Evolutionary conservation across 192 early-diverging fungal species (phyloP).

Genomic region (Coemansia sp.): DNA sequence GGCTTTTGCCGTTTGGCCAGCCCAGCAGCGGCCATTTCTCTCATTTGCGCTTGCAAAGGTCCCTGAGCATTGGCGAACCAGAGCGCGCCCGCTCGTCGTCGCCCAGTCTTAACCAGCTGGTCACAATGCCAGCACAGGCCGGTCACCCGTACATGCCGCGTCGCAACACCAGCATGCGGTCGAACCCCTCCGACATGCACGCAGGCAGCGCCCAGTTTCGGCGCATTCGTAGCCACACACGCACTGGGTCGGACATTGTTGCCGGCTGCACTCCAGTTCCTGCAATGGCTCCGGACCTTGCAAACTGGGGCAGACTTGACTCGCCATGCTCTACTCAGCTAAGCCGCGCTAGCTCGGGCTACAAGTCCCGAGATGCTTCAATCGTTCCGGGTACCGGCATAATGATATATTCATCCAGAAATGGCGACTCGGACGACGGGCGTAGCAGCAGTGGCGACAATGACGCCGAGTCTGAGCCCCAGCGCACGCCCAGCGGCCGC

Average conservation of each 20-base stretch:
- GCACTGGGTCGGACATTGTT: conserved; percentile 7
- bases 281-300: neutral
- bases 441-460: conserved; percentile 13
- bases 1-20: conserved; percentile 1
- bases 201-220: conserved; percentile 2
- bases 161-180: conserved; percentile 13
- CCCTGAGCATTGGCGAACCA: conserved; percentile 33
- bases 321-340: neutral
- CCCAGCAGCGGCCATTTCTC: conserved; percentile 8
- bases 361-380: neutral
- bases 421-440: conserved; percentile 22
- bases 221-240: conserved; percentile 17
- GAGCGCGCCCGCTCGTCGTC: conserved; percentile 27
- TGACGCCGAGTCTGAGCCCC: conserved; percentile 5
- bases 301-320: neutral
- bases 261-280: neutral
- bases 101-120: conserved; percentile 12
- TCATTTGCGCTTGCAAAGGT: conserved; percentile 22
- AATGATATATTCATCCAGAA: neutral
- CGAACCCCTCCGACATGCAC: conserved; percentile 7
- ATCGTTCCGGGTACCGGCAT: neutral
- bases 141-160: conserved; percentile 24
- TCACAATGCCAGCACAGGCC: conserved; percentile 8
- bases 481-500: conserved; percentile 17
- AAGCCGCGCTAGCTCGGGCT: conserved; percentile 5